Conservation (phyloP, 352 stramenopile genomes). For the Blastocystis sp. region DNA sequence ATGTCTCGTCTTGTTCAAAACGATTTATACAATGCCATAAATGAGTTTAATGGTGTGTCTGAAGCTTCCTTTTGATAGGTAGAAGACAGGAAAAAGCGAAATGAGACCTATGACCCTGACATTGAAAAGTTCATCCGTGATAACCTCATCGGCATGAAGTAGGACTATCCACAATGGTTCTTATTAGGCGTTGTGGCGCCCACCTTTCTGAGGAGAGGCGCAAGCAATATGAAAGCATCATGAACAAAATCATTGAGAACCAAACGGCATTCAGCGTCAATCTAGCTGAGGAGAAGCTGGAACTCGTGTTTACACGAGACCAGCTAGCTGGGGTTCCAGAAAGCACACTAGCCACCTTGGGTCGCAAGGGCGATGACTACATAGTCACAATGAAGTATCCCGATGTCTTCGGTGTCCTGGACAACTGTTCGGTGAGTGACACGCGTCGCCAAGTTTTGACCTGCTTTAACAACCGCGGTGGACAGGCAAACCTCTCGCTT, state of each 20-base stretch:
- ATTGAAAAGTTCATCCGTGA: constrained; percentile 47
- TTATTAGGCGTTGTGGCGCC: constrained; percentile 5
- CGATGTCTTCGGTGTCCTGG: constrained; percentile 79
- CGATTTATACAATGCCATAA: background rate
- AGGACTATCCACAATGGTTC: background rate
- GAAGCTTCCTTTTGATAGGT: background rate
- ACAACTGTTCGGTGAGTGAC: constrained; percentile 74
- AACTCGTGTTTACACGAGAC: constrained; percentile 72
- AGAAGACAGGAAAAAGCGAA: constrained; percentile 23
- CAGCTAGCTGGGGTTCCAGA: constrained; percentile 74
- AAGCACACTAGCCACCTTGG: constrained; percentile 72
- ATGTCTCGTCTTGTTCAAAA: background rate
- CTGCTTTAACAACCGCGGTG: constrained; percentile 71
- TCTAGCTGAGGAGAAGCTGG: constrained; percentile 75
- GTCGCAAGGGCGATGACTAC: constrained; percentile 71
- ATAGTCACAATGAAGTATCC: constrained; percentile 81
- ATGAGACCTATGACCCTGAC: constrained; percentile 32
- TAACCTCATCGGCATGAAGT: background rate
- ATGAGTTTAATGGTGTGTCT: constrained; percentile 1
- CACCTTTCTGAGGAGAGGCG: constrained; percentile 11
- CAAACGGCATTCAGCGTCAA: constrained; percentile 77
- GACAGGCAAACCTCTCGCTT: constrained; percentile 62
- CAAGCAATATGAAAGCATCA: constrained; percentile 67
- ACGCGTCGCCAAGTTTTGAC: constrained; percentile 75
- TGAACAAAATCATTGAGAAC: constrained; percentile 77